phyloP scores from a whole-genome alignment of 2,329 filamentous ascomycete species.

The Kalaharituber pfeilii region DNA sequence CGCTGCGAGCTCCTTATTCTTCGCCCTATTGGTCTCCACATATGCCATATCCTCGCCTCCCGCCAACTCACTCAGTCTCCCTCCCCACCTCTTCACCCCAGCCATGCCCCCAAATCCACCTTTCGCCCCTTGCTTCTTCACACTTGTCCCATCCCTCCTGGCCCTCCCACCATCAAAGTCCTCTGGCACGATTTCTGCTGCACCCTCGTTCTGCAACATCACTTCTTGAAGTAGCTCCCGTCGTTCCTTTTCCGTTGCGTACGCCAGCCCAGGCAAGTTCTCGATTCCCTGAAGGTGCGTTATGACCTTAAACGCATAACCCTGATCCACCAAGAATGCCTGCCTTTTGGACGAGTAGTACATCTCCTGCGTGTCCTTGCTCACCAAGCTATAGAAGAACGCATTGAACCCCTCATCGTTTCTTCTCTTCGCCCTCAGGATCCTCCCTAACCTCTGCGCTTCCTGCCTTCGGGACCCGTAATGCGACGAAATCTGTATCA shows the following conservation, averaged over 20 bases:
- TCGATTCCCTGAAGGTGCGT: conserved; percentile 88
- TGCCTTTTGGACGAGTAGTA: conserved; percentile 92
- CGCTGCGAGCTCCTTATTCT: conserved; percentile 44
- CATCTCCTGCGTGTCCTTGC: conserved; percentile 96
- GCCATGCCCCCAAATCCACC: conserved; percentile 28
- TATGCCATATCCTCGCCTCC: conserved; percentile 98
- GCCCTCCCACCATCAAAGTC: conserved; percentile 42
- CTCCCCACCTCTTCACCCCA: conserved; percentile 51
- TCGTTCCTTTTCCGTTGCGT: conserved; percentile 59
- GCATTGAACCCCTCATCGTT: conserved; percentile 98
- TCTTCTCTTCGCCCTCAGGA: conserved; percentile 80
- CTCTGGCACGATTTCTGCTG: conserved; percentile 52
- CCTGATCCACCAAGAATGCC: conserved; percentile 92
- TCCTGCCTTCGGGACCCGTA: conserved; percentile 95
- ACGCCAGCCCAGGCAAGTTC: conserved; percentile 61
- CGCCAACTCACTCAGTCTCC: conserved; percentile 66
- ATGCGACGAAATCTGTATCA: conserved; percentile 95
- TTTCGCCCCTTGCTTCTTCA: conserved; percentile 34
- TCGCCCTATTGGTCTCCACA: conserved; percentile 60
- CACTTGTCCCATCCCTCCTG: conserved; percentile 28
- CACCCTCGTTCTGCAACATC: conserved; percentile 67
- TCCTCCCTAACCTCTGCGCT: conserved; percentile 80
- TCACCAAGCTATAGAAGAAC: conserved; percentile 95
- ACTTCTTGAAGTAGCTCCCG: conserved; percentile 79
- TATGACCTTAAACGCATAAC: conserved; percentile 98